Percentiles rank a stretch among this genome's conserved stretches.
Conservation (phyloP, 352 stramenopile genomes). For the Phytophthora citrophthora region DNA sequence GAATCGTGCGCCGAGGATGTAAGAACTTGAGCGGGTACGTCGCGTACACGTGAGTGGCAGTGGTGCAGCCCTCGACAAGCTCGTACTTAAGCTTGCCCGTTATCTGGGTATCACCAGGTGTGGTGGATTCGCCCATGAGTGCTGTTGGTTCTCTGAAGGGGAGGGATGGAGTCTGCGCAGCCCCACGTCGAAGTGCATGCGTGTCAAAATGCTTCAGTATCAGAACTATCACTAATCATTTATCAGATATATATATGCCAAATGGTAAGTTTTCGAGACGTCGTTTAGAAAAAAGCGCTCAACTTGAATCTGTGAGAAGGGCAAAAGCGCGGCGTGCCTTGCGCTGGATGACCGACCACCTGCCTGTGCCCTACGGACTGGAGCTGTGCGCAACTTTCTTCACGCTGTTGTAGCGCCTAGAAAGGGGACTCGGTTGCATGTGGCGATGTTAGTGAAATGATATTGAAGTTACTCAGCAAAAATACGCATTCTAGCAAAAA, state of each 20-base stretch:
- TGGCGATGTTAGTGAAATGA: neutral
- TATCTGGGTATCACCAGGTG: neutral
- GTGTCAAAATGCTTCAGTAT: slow-evolving; percentile 23
- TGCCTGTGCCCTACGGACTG: neutral
- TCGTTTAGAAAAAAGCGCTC: neutral
- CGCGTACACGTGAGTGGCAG: slow-evolving; percentile 76
- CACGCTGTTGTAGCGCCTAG: neutral
- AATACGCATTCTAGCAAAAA: slow-evolving; percentile 21
- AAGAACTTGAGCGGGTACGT: slow-evolving; percentile 91
- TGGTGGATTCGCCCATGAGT: slow-evolving; percentile 10
- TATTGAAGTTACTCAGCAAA: slow-evolving; percentile 15
- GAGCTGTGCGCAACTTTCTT: slow-evolving; percentile 1
- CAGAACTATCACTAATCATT: slow-evolving; percentile 17
- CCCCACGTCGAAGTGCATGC: slow-evolving; percentile 6
- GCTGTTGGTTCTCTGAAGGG: neutral
- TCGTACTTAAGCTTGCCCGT: slow-evolving; percentile 76
- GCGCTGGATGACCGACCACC: neutral
- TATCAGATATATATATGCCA: slow-evolving; percentile 7
- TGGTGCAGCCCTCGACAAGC: slow-evolving; percentile 64
- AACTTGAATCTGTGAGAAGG: neutral
- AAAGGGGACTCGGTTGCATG: slow-evolving; percentile 1
- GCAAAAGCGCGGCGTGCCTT: slow-evolving; percentile 3
- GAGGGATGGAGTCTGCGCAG: neutral
- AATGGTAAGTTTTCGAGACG: neutral
- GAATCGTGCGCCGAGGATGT: slow-evolving; percentile 67